Percentiles rank a stretch among this genome's conserved stretches.
Evolutionary conservation across 106 monocot species (phyloP).

Genomic region (Allium fistulosum): DNA sequence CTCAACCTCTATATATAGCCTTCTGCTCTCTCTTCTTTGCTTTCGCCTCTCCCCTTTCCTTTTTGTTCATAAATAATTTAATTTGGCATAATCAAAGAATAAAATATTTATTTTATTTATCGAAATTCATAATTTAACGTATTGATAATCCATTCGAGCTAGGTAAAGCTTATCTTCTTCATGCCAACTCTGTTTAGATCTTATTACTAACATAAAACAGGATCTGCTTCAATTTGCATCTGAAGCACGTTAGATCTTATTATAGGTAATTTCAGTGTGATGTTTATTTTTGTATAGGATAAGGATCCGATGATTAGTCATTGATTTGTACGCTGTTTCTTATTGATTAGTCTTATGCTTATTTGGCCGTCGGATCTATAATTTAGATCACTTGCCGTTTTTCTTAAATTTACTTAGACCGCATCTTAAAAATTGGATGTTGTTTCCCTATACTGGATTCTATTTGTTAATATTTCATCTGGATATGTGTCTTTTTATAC

Average conservation of each 20-base stretch:
- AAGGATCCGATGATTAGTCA: slow-evolving; percentile 5
- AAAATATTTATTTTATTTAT: too few relatives aligned
- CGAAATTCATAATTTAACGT: too few relatives aligned
- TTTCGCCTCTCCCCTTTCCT: too few relatives aligned
- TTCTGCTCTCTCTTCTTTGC: too few relatives aligned
- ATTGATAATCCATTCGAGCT: too few relatives aligned
- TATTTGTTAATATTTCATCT: slow-evolving; percentile 1
- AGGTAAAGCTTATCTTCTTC: slow-evolving; percentile 2
- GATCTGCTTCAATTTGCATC: not conserved
- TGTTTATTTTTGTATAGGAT: not conserved
- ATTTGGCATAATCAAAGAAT: too few relatives aligned
- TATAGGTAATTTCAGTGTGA: not conserved
- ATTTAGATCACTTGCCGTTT: slow-evolving; percentile 1
- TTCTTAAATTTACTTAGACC: not conserved
- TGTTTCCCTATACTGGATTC: slow-evolving; percentile 1
- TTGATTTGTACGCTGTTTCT: not conserved
- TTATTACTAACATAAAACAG: not conserved
- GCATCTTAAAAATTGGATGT: slow-evolving; percentile 11
- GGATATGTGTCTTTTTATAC: not conserved
- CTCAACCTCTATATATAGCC: too few relatives aligned
- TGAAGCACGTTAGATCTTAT: slow-evolving; percentile 2
- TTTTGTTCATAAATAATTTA: too few relatives aligned
- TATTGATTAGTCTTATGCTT: not conserved
- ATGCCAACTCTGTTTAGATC: slow-evolving; percentile 9
- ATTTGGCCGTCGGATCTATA: slow-evolving; percentile 4